Conservation (phyloP, 1,284 basidiomycete genomes). For the Neolentinus lepideus region DNA sequence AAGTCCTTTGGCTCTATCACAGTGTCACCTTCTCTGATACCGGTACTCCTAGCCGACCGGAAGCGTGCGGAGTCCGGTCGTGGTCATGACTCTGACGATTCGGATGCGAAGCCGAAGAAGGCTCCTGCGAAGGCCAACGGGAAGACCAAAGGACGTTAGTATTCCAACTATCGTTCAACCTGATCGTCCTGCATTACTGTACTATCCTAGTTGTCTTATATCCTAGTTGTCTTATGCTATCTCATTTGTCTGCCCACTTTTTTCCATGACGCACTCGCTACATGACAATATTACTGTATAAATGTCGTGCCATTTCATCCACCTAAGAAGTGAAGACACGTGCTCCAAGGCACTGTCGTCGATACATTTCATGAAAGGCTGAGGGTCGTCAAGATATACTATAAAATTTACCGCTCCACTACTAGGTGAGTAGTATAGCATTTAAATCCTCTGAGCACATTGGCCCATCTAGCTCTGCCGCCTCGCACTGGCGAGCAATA, state of each 20-base stretch:
- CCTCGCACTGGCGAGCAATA: no score
- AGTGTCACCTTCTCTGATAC: slow-evolving; percentile 1
- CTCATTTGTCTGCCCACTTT: background rate
- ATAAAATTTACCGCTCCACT: no score
- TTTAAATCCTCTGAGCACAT: no score
- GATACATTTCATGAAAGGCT: background rate
- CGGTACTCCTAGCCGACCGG: slow-evolving; percentile 47
- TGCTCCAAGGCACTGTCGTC: background rate
- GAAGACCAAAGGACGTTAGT: slow-evolving; percentile 23
- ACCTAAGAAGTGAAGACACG: background rate
- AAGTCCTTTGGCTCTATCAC: slow-evolving; percentile 14
- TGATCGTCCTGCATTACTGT: slow-evolving; percentile 2
- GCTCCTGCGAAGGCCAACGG: slow-evolving; percentile 34
- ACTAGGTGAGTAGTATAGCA: no score
- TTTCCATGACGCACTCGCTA: no score
- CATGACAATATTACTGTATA: no score
- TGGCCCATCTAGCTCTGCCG: no score
- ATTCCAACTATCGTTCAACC: background rate
- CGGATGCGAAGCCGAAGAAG: slow-evolving; percentile 61
- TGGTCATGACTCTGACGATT: slow-evolving; percentile 56
- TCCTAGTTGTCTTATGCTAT: background rate
- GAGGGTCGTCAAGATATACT: no score
- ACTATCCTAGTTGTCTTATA: background rate
- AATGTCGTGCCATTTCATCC: no score
- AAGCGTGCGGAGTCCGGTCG: slow-evolving; percentile 45